These are phyloP conservation scores for Fusarium neocosmosporiellum DNA, from an alignment of 2,329 filamentous ascomycete species.

Conservation along the genomic window DNA sequence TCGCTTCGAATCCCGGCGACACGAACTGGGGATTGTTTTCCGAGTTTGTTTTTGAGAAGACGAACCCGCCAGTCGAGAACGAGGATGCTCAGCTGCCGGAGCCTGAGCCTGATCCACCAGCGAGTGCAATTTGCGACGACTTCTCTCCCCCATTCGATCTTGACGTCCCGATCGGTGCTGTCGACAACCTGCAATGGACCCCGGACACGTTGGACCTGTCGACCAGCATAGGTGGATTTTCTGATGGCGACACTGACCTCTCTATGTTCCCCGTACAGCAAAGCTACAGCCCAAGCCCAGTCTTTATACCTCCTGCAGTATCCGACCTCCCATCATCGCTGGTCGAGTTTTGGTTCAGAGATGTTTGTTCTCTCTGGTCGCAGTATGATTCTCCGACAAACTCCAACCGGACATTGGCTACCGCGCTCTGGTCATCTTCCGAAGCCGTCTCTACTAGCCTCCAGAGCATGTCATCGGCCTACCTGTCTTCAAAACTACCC, in stretches of 20 bases:
- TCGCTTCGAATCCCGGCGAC: not conserved
- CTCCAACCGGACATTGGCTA: constrained; percentile 52
- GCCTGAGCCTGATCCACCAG: not conserved
- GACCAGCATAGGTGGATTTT: not conserved
- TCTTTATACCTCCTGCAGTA: constrained; percentile 24
- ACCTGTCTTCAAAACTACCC: constrained; percentile 48
- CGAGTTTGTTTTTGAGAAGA: constrained; percentile 14
- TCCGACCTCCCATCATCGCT: constrained; percentile 43
- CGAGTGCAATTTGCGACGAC: not conserved
- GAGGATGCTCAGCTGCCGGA: not conserved
- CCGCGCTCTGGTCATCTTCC: constrained; percentile 51
- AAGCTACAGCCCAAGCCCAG: not conserved
- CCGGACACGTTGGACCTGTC: constrained; percentile 13
- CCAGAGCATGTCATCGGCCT: constrained; percentile 55
- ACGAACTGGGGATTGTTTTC: constrained; percentile 17
- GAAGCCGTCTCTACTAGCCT: constrained; percentile 53
- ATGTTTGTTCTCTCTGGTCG: constrained; percentile 55
- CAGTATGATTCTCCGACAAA: constrained; percentile 54
- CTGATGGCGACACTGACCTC: constrained; percentile 1
- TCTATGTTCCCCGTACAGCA: constrained; percentile 15
- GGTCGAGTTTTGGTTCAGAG: constrained; percentile 51
- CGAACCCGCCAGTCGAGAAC: not conserved
- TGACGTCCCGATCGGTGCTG: not conserved
- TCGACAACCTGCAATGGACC: constrained; percentile 18
- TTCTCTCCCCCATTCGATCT: constrained; percentile 14